Percentiles rank a stretch among this genome's conserved stretches.
phyloP scores from a whole-genome alignment of 768 basidiomycete species.

The Chiua virens region DNA sequence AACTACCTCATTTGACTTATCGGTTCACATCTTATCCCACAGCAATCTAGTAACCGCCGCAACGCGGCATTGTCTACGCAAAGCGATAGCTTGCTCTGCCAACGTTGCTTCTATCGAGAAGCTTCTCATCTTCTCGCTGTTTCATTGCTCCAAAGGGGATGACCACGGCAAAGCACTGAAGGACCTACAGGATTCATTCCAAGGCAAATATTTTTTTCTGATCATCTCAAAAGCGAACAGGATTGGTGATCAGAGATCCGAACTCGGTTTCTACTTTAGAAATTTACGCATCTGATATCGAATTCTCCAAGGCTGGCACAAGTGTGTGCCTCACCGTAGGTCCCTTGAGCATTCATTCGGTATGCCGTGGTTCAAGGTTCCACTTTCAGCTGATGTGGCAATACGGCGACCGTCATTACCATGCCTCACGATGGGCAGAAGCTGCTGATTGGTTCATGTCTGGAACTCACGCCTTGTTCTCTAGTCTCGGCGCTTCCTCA shows the following conservation, averaged over 20 bases:
- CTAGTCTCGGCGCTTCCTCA: conserved; percentile 48
- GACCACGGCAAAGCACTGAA: conserved; percentile 65
- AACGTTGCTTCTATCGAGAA: conserved; percentile 58
- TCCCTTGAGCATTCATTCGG: conserved; percentile 11
- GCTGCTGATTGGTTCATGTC: conserved; percentile 84
- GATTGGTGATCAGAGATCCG: conserved; percentile 20
- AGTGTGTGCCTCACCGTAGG: conserved; percentile 75
- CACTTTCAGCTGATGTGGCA: conserved; percentile 74
- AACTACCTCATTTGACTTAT: conserved; percentile 21
- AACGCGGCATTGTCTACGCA: conserved; percentile 61
- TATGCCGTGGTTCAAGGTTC: conserved; percentile 20
- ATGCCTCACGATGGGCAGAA: conserved; percentile 66
- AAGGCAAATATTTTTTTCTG: conserved; percentile 46
- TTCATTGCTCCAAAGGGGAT: conserved; percentile 76
- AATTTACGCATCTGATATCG: conserved; percentile 55
- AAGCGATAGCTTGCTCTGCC: conserved; percentile 45
- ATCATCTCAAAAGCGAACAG: conserved; percentile 12
- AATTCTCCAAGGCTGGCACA: conserved; percentile 59
- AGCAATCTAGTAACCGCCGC: conserved; percentile 67
- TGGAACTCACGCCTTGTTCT: conserved; percentile 69
- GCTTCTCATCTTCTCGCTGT: conserved; percentile 70
- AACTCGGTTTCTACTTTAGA: conserved; percentile 37
- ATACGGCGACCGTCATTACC: conserved; percentile 78
- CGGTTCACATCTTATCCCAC: conserved; percentile 25
- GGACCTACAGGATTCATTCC: conserved; percentile 57